Conservation (phyloP, 352 stramenopile species). For the Elongisporangium senticosum region DNA sequence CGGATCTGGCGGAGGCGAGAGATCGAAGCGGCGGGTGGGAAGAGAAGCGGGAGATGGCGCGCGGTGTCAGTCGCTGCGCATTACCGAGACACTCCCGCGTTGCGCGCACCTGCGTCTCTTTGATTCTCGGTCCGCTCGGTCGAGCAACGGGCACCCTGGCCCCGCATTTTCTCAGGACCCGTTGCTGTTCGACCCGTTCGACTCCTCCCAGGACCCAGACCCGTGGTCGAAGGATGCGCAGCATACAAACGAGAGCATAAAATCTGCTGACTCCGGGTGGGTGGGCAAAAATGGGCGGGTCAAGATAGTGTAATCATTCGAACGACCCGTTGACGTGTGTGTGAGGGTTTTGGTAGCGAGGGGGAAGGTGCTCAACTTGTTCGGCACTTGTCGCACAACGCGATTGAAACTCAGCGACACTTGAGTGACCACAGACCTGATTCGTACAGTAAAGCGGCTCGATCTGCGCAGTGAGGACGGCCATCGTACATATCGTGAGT, state of each 20-base stretch:
- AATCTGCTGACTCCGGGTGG: neutral
- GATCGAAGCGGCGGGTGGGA: neutral
- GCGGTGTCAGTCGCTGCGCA: neutral
- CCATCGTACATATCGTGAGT: neutral
- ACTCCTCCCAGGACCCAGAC: neutral
- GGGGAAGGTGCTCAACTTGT: neutral
- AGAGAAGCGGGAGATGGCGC: neutral
- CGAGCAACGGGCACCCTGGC: neutral
- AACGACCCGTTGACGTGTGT: neutral
- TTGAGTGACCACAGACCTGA: neutral
- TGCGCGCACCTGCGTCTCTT: neutral
- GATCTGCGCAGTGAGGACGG: neutral
- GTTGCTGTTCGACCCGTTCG: constrained; percentile 1
- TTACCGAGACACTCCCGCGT: neutral
- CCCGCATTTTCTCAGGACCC: neutral
- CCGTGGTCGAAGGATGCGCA: neutral
- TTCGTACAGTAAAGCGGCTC: neutral
- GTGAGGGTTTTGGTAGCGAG: neutral
- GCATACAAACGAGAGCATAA: neutral
- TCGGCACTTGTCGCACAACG: neutral
- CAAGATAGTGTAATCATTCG: neutral
- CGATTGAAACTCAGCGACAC: neutral
- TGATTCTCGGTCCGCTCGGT: neutral
- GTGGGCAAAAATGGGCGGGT: neutral
- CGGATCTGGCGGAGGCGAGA: neutral